phyloP scores from a whole-genome alignment of 441 rosid species.

The Francoa sonchifolia region DNA sequence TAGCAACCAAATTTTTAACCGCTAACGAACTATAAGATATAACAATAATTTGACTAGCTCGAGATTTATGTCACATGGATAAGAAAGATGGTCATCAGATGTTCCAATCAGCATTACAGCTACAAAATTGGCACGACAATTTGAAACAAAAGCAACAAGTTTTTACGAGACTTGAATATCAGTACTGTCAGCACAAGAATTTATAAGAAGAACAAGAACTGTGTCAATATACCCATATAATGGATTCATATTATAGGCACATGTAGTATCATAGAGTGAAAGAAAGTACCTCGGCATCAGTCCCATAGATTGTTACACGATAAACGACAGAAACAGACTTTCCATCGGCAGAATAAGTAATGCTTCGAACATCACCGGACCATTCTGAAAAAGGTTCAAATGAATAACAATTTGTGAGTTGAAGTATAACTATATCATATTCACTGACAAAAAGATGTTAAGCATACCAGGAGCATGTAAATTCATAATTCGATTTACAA shows the following conservation, averaged over 20 bases:
- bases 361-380: slow-evolving; percentile 83
- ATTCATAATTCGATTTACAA: slow-evolving; percentile 69
- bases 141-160: no score
- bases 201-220: no score
- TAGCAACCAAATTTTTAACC: no score
- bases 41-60: no score
- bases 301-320: slow-evolving; percentile 75
- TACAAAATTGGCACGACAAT: no score
- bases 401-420: neutral
- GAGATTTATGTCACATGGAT: no score
- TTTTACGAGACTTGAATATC: no score
- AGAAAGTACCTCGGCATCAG: slow-evolving; percentile 69
- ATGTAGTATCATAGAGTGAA: slow-evolving; percentile 1
- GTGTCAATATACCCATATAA: neutral
- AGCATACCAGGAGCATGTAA: slow-evolving; percentile 66
- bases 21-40: no score
- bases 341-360: slow-evolving; percentile 68
- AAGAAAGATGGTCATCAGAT: no score
- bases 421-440: neutral
- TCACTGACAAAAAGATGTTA: neutral
- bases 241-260: neutral
- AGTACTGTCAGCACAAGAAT: no score
- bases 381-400: slow-evolving; percentile 32
- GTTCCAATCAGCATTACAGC: no score
- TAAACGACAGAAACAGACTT: slow-evolving; percentile 75